Evolutionary conservation across 2,329 filamentous ascomycete genomes (phyloP), one percentile per base, ranked within the genome.

Genomic region (Talaromyces sp.): DNA sequence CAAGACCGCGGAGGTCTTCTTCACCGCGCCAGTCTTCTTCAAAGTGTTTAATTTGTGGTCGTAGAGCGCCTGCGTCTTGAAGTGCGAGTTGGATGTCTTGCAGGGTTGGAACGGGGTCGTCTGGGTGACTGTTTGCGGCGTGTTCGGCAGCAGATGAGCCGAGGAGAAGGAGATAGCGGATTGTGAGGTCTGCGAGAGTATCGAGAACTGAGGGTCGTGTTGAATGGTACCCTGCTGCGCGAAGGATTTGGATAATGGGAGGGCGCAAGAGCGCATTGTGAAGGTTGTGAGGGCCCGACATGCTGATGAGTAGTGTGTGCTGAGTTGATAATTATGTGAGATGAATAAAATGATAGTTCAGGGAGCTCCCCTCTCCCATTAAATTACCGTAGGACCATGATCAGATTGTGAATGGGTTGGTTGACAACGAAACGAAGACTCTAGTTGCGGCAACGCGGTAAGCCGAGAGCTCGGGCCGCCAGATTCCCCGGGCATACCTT

Each of bases 211-310:
- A 89, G 1, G 92, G 89, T 63, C 88, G 88, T 60, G 92, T 91
- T 49, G 89, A 85, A 76, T 96, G 91, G 80, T 96, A 98, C 75
- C 94, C 94, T 27, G 92, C 90, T 35, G 93, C 92, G 73, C 94
- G 92, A 60, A 98, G 87, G 72, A 96, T 94, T 79, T 97, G 93
- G 65, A 98, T 87, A 67, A 97, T 87, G 57, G 89, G 89, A 1
- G 94, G 94, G 49, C 93, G 92, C 65, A 98, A 85, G 68, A 97
- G 89, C 67, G 91, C 89, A 78, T 92, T 89, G 80, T 90, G 86
- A 58, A 90, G 82, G 24, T 16, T 43, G 67, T 81, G 78, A 64
- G 79, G 76, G 54, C 80, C 77, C 16, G 81, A 79, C 77, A 83
- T 84, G 73, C 69, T 79, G 69, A 9, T 31, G 31, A 31, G 3